These are phyloP conservation scores for Pugionium dolabratum DNA, from an alignment of 345 rosid species.

Conservation along the genomic window DNA sequence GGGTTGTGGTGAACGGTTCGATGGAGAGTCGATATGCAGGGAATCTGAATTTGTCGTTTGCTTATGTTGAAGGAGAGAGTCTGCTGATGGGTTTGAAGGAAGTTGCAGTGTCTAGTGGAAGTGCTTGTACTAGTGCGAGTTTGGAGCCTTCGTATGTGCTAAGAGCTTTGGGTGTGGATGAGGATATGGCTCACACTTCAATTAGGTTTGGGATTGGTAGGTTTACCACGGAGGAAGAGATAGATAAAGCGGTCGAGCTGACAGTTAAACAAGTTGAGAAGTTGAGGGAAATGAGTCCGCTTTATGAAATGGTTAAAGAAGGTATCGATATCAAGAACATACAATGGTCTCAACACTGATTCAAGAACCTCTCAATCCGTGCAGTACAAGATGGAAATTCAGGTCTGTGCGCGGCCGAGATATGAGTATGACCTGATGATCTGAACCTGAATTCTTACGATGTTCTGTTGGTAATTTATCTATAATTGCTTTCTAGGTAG, in stretches of 20 bases:
- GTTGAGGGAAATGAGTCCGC: constrained; percentile 97
- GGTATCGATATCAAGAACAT: constrained; percentile 85
- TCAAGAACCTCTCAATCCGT: neutral
- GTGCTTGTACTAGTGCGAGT: constrained; percentile 99
- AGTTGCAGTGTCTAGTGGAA: constrained; percentile 96
- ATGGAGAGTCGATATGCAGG: constrained; percentile 76
- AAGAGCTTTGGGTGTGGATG: constrained; percentile 97
- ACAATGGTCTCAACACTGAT: constrained; percentile 89
- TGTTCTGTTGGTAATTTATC: constrained; percentile 28
- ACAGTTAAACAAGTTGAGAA: constrained; percentile 86
- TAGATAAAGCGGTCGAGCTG: constrained; percentile 79
- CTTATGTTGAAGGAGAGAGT: constrained; percentile 97
- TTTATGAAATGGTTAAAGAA: constrained; percentile 91
- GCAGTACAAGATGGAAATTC: neutral
- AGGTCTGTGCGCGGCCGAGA: neutral
- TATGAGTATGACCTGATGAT: constrained; percentile 16
- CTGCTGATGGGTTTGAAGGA: constrained; percentile 97
- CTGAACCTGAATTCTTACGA: constrained; percentile 2
- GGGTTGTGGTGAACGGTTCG: constrained; percentile 87
- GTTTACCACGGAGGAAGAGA: constrained; percentile 88
- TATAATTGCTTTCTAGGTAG: constrained; percentile 14
- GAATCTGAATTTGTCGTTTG: constrained; percentile 86
- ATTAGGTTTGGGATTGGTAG: constrained; percentile 96
- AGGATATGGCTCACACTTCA: constrained; percentile 97
- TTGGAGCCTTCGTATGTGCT: constrained; percentile 93